Evolutionary conservation across 768 basidiomycete genomes (phyloP).

Genomic region (Lepiota subincarnata): DNA sequence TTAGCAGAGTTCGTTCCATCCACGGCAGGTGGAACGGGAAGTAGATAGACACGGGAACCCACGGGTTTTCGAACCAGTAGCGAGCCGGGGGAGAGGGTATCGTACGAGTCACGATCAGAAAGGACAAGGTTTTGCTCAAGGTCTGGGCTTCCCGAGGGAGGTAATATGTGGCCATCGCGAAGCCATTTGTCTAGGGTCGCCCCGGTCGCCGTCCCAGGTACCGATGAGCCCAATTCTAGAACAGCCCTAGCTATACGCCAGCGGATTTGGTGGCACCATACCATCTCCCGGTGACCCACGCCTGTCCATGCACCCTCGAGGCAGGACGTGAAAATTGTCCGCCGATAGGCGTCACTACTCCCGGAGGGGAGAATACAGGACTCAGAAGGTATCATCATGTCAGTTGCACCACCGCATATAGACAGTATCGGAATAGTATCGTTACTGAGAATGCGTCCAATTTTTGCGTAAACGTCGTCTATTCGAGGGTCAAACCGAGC

Average conservation of each 20-base stretch:
- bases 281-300: conserved; percentile 93
- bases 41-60: conserved; percentile 42
- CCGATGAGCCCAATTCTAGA: conserved; percentile 54
- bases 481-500: conserved; percentile 82
- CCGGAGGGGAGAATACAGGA: conserved; percentile 60
- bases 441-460: conserved; percentile 32
- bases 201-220: conserved; percentile 23
- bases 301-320: conserved; percentile 93
- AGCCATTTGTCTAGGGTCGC: conserved; percentile 62
- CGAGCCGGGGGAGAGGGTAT: conserved; percentile 30
- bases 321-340: conserved; percentile 78
- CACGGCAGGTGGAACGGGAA: conserved; percentile 36
- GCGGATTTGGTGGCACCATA: conserved; percentile 98
- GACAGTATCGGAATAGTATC: conserved; percentile 71
- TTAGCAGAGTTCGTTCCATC: conserved; percentile 18
- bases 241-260: conserved; percentile 81
- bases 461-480: conserved; percentile 62
- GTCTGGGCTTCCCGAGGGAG: conserved; percentile 18
- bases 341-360: conserved; percentile 34
- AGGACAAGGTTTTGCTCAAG: conserved; percentile 15
- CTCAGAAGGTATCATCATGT: conserved; percentile 90
- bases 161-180: conserved; percentile 52
- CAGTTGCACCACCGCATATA: conserved; percentile 88
- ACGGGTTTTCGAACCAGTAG: conserved; percentile 43
- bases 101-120: conserved; percentile 25